Evolutionary conservation across 23 red algal species (phyloP).

Genomic region (Porphyridium purpureum): DNA sequence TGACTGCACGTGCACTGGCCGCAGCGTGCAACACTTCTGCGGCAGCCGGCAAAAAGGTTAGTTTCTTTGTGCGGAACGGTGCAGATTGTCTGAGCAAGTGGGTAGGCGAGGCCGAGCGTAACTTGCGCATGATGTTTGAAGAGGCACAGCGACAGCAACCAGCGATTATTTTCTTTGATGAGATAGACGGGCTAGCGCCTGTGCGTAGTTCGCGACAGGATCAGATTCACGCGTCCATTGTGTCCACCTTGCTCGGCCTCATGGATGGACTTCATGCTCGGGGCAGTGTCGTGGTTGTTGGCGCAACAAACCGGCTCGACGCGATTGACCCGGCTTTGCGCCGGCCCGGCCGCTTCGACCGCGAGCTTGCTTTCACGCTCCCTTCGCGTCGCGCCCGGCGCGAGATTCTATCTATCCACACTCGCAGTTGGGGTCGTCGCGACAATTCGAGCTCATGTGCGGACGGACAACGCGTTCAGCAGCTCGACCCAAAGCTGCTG

Average conservation of each 20-base stretch:
- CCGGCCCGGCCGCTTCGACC: conserved; percentile 86
- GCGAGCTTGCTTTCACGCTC: conserved; percentile 76
- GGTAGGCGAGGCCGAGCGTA: conserved; percentile 93
- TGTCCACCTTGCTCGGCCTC: conserved; percentile 73
- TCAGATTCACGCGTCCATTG: conserved; percentile 82
- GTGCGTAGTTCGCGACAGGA: conserved; percentile 65
- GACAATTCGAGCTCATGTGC: conserved; percentile 7
- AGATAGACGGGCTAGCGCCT: conserved; percentile 91
- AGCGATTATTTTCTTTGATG: conserved; percentile 96
- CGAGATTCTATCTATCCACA: conserved; percentile 82
- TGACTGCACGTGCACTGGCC: conserved; percentile 76
- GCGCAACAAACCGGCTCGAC: conserved; percentile 92
- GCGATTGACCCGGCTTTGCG: conserved; percentile 87
- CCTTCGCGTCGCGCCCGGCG: conserved; percentile 55
- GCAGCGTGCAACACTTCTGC: conserved; percentile 2
- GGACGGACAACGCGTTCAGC: too few species aligned
- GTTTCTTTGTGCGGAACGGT: conserved; percentile 98
- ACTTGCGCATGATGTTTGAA: conserved; percentile 77
- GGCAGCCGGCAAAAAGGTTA: conserved; percentile 10
- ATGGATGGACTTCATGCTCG: conserved; percentile 86
- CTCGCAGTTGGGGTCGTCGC: conserved; percentile 34
- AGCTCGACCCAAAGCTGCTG: too few species aligned
- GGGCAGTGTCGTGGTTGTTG: conserved; percentile 78
- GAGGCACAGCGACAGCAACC: conserved; percentile 71
- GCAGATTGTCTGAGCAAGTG: conserved; percentile 96